Evolutionary conservation across 1,284 basidiomycete genomes (phyloP), one percentile per base, ranked within the genome.

Genomic region (Boletus holoroseus): DNA sequence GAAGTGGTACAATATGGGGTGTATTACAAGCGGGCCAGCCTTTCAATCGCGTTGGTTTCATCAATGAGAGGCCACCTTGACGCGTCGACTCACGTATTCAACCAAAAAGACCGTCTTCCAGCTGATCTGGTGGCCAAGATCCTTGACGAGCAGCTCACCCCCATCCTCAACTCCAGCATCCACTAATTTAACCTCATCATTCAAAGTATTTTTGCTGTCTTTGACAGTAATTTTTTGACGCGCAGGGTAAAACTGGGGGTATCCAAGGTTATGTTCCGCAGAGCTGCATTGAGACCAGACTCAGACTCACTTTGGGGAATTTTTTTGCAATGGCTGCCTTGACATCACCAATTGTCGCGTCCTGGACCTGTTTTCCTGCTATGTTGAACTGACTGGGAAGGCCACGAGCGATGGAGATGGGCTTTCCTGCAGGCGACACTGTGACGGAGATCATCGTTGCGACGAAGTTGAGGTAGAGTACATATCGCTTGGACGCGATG

Each of bases 21-120:
- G 94, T 61, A 99, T 88, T 62, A 97, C 56, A 48, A 99, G 77
- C 0, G 95, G 95, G 3, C 96, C 96, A 46, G 75, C 73, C 93
- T 95, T 53, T 6, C 44, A 47, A 20, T 35, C 32, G 32, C 20
- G n/a, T 58, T 32, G 57, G 47, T 50, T 45, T 5, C 22, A 22
- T 16, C 3, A 9, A 53, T 34, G n/a, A 36, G 5, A 20, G 11
- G 12, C 13, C 3, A n/a, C 7, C 30, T 27, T 16, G 44, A 52
- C 44, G 16, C 30, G 35, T 46, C 26, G 9, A 49, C 88, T 62
- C 69, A 92, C 93, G 61, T 95, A 96, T 92, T 96, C 93, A 49
- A 88, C 75, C 42, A 95, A 66, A 68, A 90, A 96, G 18, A 95
- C 88, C 0, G 84, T 86, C 60, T 76, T 79, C 89, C 93, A 96